A percentile compares a stretch with the other conserved stretches of the same genome.
phyloP scores from a whole-genome alignment of 2,329 filamentous ascomycete genomes.

The Exophiala dermatitidis region DNA sequence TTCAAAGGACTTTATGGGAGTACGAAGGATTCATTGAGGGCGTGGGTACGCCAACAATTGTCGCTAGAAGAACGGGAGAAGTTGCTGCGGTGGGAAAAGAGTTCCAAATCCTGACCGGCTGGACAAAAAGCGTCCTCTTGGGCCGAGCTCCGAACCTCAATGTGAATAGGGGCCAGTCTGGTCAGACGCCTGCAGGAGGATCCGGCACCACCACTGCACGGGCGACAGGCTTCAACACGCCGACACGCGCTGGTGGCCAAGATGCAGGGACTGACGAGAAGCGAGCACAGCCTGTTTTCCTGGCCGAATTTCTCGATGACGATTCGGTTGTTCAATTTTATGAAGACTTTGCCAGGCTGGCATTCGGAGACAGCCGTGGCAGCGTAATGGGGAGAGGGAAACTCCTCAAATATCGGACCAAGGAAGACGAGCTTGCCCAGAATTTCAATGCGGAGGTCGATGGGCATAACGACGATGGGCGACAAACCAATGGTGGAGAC shows the following conservation, averaged over 20 bases:
- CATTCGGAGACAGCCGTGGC: slow-evolving; percentile 83
- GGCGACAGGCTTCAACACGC: slow-evolving; percentile 43
- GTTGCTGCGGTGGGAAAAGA: slow-evolving; percentile 95
- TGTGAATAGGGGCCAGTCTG: slow-evolving; percentile 60
- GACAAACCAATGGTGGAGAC: slow-evolving; percentile 31
- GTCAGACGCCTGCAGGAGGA: slow-evolving; percentile 30
- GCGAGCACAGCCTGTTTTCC: slow-evolving; percentile 69
- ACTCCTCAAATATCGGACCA: slow-evolving; percentile 80
- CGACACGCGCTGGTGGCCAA: slow-evolving; percentile 24
- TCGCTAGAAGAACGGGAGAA: slow-evolving; percentile 86
- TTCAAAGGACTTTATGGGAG: slow-evolving; percentile 85
- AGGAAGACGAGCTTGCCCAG: slow-evolving; percentile 43
- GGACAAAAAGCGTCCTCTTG: slow-evolving; percentile 81
- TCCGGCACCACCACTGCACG: slow-evolving; percentile 36
- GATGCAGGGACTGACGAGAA: slow-evolving; percentile 28
- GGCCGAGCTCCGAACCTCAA: slow-evolving; percentile 85
- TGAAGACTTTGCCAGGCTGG: slow-evolving; percentile 86
- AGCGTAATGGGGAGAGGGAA: slow-evolving; percentile 77
- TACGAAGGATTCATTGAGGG: slow-evolving; percentile 89
- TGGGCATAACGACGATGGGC: slow-evolving; percentile 38
- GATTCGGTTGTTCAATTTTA: slow-evolving; percentile 92
- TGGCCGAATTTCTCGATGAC: slow-evolving; percentile 88
- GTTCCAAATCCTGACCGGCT: slow-evolving; percentile 90
- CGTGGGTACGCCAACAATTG: slow-evolving; percentile 81
- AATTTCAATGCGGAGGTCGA: slow-evolving; percentile 31